phyloP scores from a whole-genome alignment of 495 filamentous ascomycete genomes.

The Venustampulla echinocandica region DNA sequence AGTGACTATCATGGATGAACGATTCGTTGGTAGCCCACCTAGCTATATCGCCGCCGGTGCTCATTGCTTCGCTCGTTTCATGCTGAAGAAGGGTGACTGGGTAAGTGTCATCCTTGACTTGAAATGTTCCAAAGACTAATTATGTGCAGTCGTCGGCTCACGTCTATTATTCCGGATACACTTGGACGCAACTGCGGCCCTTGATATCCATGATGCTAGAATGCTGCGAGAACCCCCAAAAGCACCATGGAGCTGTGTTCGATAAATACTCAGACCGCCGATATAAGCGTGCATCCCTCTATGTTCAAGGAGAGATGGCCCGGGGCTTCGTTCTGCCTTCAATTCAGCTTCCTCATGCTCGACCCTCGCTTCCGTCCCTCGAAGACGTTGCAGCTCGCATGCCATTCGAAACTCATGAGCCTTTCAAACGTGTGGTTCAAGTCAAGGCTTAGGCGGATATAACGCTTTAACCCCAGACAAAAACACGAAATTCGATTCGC shows the following conservation, averaged over 20 bases:
- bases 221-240: conserved; percentile 72
- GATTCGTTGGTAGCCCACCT: conserved; percentile 82
- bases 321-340: conserved; percentile 39
- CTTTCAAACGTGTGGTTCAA: conserved; percentile 28
- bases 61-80: conserved; percentile 83
- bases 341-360: conserved; percentile 1
- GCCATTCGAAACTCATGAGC: conserved; percentile 17
- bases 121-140: conserved; percentile 14
- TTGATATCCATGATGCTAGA: conserved; percentile 70
- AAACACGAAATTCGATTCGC: conserved; percentile 19
- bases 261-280: conserved; percentile 83
- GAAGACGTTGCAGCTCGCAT: conserved; percentile 15
- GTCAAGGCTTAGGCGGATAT: conserved; percentile 23
- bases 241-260: conserved; percentile 77
- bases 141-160: conserved; percentile 63
- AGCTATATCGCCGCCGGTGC: conserved; percentile 89
- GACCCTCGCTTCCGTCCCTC: conserved; percentile 14
- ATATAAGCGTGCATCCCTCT: conserved; percentile 74
- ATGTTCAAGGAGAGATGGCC: conserved; percentile 63
- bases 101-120: conserved; percentile 49
- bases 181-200: conserved; percentile 69
- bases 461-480: background rate
- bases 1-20: conserved; percentile 94
- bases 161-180: conserved; percentile 88
- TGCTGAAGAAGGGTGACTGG: conserved; percentile 86